These are phyloP conservation scores for Botrytis porri DNA, from an alignment of 2,329 filamentous ascomycete species.

Conservation along the genomic window DNA sequence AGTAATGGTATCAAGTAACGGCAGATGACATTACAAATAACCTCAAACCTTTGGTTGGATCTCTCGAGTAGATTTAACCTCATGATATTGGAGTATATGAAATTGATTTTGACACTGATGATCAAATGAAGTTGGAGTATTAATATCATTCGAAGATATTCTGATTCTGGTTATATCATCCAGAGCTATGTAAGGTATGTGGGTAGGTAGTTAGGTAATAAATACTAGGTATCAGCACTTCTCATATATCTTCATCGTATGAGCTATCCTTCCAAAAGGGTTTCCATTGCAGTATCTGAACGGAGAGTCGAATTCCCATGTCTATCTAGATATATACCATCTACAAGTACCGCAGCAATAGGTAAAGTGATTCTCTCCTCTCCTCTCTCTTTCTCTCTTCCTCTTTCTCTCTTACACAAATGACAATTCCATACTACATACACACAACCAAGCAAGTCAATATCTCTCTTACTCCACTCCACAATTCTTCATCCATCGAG, in stretches of 20 bases:
- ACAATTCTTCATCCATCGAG: not conserved
- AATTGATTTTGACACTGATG: too few relatives aligned
- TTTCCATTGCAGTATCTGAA: not conserved
- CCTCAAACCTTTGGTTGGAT: too few relatives aligned
- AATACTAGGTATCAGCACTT: not conserved
- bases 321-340: not conserved
- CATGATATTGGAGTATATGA: too few relatives aligned
- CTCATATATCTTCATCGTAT: not conserved
- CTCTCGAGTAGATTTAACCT: too few relatives aligned
- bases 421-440: not conserved
- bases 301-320: not conserved
- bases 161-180: not conserved
- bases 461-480: not conserved
- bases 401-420: not conserved
- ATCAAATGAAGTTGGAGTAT: too few relatives aligned
- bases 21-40: not conserved
- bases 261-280: not conserved
- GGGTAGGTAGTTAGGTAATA: too few relatives aligned
- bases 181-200: not conserved
- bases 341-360: not conserved
- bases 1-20: not conserved
- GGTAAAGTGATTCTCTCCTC: not conserved
- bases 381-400: not conserved
- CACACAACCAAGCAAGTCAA: not conserved
- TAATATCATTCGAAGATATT: not conserved